Percentiles rank a stretch among this genome's conserved stretches.
Conservation (phyloP, 768 basidiomycete species). For the Lyophyllum atratum region DNA sequence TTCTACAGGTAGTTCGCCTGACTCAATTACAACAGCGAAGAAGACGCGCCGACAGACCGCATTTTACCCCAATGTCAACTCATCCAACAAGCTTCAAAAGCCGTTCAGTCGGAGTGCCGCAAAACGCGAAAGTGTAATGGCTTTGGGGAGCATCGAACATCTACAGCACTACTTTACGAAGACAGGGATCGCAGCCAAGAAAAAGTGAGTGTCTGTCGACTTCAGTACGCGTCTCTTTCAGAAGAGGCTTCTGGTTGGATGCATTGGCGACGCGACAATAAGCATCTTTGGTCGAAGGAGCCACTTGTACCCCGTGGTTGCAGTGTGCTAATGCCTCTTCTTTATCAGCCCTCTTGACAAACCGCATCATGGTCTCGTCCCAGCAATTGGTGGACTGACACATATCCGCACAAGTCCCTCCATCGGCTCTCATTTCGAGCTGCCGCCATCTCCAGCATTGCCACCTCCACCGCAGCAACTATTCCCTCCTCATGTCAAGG, state of each 20-base stretch:
- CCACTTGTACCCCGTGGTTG: background rate
- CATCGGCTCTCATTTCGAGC: conserved; percentile 50
- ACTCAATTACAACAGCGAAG: conserved; percentile 32
- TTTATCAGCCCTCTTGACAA: conserved; percentile 43
- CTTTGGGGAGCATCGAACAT: conserved; percentile 94
- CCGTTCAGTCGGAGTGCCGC: conserved; percentile 90
- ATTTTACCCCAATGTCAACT: conserved; percentile 75
- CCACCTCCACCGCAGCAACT: conserved; percentile 46
- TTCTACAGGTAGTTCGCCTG: conserved; percentile 38
- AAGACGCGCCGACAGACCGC: conserved; percentile 71
- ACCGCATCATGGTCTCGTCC: conserved; percentile 64
- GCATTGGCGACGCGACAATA: too few relatives aligned
- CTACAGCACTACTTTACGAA: conserved; percentile 95
- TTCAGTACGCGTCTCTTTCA: conserved; percentile 11
- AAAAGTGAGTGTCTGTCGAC: conserved; percentile 53
- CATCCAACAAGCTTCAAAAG: conserved; percentile 72
- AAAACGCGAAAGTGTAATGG: conserved; percentile 92
- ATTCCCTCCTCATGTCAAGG: conserved; percentile 60
- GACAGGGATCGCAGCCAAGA: conserved; percentile 73
- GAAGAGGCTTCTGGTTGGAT: background rate
- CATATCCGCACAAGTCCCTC: conserved; percentile 46
- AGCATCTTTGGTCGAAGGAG: too few relatives aligned
- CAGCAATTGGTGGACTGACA: conserved; percentile 67
- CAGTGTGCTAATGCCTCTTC: conserved; percentile 10
- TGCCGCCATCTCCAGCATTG: conserved; percentile 69